phyloP scores from a whole-genome alignment of 2,329 filamentous ascomycete genomes.

The Pseudogymnoascus sp. region DNA sequence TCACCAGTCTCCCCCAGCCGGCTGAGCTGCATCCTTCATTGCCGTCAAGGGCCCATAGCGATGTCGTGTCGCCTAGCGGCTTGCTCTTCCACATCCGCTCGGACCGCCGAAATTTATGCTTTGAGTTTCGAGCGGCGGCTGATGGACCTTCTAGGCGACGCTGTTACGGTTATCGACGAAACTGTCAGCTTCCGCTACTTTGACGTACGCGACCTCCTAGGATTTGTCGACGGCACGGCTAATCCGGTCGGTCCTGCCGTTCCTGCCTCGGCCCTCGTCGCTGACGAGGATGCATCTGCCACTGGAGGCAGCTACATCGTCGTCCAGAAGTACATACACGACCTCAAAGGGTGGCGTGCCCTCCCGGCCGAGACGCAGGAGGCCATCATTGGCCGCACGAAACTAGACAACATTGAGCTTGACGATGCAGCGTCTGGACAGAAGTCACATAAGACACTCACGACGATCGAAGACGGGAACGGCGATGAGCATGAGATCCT shows the following conservation, averaged over 20 bases:
- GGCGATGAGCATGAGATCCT: conserved; percentile 45
- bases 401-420: conserved; percentile 48
- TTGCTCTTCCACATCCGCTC: conserved; percentile 50
- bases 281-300: conserved; percentile 31
- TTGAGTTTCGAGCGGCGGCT: conserved; percentile 52
- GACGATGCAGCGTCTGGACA: conserved; percentile 38
- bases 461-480: conserved; percentile 42
- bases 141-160: conserved; percentile 38
- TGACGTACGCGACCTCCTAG: conserved; percentile 48
- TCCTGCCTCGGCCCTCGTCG: conserved; percentile 35
- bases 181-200: conserved; percentile 52
- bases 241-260: conserved; percentile 44
- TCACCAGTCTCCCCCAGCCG: conserved; percentile 38
- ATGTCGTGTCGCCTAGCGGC: conserved; percentile 47
- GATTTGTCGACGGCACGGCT: conserved; percentile 52
- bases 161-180: conserved; percentile 41
- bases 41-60: conserved; percentile 43
- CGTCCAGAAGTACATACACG: conserved; percentile 49
- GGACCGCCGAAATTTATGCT: conserved; percentile 46
- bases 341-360: conserved; percentile 38
- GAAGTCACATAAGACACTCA: conserved; percentile 46
- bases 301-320: conserved; percentile 49
- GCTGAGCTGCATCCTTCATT: conserved; percentile 43
- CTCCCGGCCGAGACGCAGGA: conserved; percentile 45
- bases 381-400: conserved; percentile 47